Base-by-base conservation (phyloP, 371 early-diverging fungal genomes). In the Mortierella sp. region DNA sequence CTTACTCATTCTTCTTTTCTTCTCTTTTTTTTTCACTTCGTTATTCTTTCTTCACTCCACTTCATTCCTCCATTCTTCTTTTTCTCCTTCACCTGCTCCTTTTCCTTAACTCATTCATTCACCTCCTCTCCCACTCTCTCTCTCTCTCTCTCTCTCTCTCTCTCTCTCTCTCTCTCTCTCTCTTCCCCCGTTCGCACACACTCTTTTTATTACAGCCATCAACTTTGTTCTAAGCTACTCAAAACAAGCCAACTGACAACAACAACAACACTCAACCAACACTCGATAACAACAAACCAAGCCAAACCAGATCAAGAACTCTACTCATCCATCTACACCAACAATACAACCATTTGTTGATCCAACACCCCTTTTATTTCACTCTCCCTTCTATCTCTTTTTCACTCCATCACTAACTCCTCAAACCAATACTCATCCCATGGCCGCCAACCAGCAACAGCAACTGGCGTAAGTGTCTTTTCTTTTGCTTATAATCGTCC, bases 391-490 rank as follows among this genome's bases (percentile, higher is more conserved):
- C 48, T 11, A 0, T 46, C 29, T 3, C 70, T n/a, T 24, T 55
- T 12, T 5, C 14, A 10, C 41, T 8, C 51, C 1, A 14, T 38
- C 41, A 14, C 32, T 43, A 32, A 11, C 44, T 32, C 41, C 27
- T 27, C 21, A 46, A 32, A n/a, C n/a, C 71, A 38, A 70, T 11
- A 56, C 32, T 43, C 24, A 35, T n/a, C 27, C 51, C 48, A 80
- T 80, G 80, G 80, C 80, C 65, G 75, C 80, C 75, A 75, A 80
- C 68, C 80, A 75, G 51, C 79, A 79, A 70, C 75, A 70, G 63
- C 80, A 80, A 63, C 48, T 80, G 80, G 75, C 80, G 80, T 80
- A 80, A 70, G 80, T 71, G 56, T 46, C 29, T 27, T 12, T 4
- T 41, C 38, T 7, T 32, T 44, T 65, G 16, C 35, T 38, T 29